Base-by-base conservation (phyloP, 768 basidiomycete species). In the Collybia nuda region DNA sequence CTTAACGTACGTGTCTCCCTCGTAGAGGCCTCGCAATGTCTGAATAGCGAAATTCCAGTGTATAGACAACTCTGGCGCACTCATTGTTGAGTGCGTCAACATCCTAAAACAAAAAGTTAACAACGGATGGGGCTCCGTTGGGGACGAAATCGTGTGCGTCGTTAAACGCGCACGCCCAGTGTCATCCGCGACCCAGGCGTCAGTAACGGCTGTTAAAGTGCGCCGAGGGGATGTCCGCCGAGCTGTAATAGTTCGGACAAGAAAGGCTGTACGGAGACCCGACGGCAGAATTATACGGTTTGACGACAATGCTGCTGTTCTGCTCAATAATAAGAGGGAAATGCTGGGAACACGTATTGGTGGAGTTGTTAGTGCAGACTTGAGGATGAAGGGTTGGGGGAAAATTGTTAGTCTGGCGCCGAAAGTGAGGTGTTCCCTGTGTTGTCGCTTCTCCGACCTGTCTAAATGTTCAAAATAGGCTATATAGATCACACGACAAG, bases 1-100 rank as follows among this genome's bases (percentile, higher is more conserved):
- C 81, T 98, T 52, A 94, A 93, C 72, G 93, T 91, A 90, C 71
- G 92, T 88, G 57, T 48, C 69, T 19, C 49, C 18, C 14, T 15
- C 21, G 32, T 43, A 21, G 37, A 36, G 18, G 17, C 6, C 23
- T 15, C 12, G 8, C n/a, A 41, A 5, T 19, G 29, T 38, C 44
- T 28, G 35, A 54, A 5, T 11, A 32, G 12, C 6, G 12, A 19
- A 17, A 23, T 24, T 28, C 14, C n/a, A 93, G 91, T 86, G 93
- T 56, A 97, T 98, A 67, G 96, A 98, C 77, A 98, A 98, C 70
- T 94, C 96, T 5, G 96, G 96, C 26, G 95, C 93, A 6, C 78
- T 98, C 55, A 74, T 96, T 54, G 86, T 94, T 37, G 96, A 98
- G 76, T 97, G 94, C 63, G 92, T 98, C 66, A 97, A 98, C 68